Evolutionary conservation across 192 early-diverging fungal genomes (phyloP).

Genomic region (Gonapodya sp.): DNA sequence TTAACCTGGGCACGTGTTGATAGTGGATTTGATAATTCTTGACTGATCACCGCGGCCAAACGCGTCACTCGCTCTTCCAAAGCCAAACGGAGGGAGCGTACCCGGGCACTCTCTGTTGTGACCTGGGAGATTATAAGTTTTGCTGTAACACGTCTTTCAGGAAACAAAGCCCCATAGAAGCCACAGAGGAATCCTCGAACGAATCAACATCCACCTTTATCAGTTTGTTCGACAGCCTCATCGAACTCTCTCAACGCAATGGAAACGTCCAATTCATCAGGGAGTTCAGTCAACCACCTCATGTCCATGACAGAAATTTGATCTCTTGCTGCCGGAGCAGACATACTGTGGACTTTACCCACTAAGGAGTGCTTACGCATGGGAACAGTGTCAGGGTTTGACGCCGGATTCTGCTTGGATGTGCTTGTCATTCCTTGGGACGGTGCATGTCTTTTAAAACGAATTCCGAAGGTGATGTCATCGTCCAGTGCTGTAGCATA

Average conservation of each 20-base stretch:
- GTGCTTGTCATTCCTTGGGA: not conserved
- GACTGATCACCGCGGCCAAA: slow-evolving; percentile 41
- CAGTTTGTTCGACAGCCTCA: slow-evolving; percentile 56
- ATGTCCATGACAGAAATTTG: slow-evolving; percentile 19
- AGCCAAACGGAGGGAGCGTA: slow-evolving; percentile 18
- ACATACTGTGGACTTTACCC: not conserved
- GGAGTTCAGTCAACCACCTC: slow-evolving; percentile 60
- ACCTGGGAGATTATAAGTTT: not conserved
- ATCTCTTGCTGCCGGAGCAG: slow-evolving; percentile 16
- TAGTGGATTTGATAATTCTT: slow-evolving; percentile 72
- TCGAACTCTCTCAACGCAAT: slow-evolving; percentile 91
- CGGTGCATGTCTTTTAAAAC: not conserved
- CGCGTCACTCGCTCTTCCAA: slow-evolving; percentile 31
- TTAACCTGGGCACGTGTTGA: slow-evolving; percentile 72
- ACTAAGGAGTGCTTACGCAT: not conserved
- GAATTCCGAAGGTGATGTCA: not conserved
- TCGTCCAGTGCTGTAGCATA: not conserved
- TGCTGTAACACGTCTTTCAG: not conserved
- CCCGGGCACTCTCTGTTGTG: slow-evolving; percentile 23
- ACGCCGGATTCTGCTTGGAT: not conserved
- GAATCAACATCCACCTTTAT: slow-evolving; percentile 39
- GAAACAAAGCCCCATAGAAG: not conserved
- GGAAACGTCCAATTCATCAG: slow-evolving; percentile 82
- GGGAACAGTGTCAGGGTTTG: not conserved
- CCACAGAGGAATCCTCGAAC: not conserved